Conservation (phyloP, 257 asterid genomes). For the Voacanga thouarsii region DNA sequence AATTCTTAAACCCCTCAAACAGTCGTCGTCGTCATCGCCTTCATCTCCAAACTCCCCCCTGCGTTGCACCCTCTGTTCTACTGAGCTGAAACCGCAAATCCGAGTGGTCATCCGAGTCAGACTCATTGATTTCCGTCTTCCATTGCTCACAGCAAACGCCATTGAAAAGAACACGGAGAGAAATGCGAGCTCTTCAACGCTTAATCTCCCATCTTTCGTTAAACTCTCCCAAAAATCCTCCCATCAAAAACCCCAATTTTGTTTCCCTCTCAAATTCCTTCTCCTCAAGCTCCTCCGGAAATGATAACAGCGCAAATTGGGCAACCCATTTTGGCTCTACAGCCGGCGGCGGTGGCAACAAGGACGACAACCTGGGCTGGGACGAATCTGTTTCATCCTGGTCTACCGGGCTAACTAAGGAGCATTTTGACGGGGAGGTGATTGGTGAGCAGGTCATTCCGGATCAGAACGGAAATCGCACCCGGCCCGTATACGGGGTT, state of each 20-base stretch:
- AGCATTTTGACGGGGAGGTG: constrained; percentile 81
- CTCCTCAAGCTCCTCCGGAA: constrained; percentile 33
- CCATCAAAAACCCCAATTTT: constrained; percentile 20
- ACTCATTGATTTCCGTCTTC: not conserved
- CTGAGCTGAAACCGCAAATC: not conserved
- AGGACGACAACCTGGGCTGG: constrained; percentile 48
- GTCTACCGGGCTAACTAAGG: constrained; percentile 86
- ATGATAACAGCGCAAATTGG: constrained; percentile 35
- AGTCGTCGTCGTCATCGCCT: not conserved
- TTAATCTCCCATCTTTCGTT: constrained; percentile 35
- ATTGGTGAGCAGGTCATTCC: constrained; percentile 54
- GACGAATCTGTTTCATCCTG: constrained; percentile 61
- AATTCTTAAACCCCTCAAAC: not conserved
- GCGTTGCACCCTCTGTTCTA: not conserved
- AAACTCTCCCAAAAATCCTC: constrained; percentile 16
- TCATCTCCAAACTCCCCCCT: not conserved
- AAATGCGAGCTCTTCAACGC: constrained; percentile 59
- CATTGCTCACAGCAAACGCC: not conserved
- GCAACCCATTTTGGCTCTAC: constrained; percentile 44
- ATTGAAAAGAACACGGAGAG: not conserved
- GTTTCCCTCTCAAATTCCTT: constrained; percentile 23
- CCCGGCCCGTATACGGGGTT: constrained; percentile 16
- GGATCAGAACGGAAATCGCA: constrained; percentile 4
- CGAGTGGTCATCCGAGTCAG: not conserved
- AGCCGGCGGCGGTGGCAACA: constrained; percentile 24